A percentile compares a stretch with the other conserved stretches of the same genome.
Evolutionary conservation across 306 rosid genomes (phyloP).

Genomic region (Echinosophora koreensis): DNA sequence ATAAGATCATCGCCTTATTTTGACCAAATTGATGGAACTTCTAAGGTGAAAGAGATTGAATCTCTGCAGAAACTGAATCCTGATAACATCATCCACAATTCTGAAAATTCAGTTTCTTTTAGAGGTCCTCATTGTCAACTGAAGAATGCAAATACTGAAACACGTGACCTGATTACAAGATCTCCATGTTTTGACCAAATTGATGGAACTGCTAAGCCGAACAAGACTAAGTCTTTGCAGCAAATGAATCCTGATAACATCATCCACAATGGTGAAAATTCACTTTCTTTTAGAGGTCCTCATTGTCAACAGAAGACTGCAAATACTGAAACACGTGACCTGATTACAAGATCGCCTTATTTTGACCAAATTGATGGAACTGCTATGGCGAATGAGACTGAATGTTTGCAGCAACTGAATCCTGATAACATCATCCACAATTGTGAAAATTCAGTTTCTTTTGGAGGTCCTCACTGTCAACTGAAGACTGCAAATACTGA

Average conservation of each 20-base stretch:
- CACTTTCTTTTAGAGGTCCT: conserved; percentile 55
- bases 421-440: conserved; percentile 52
- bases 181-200: conserved; percentile 18
- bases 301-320: conserved; percentile 52
- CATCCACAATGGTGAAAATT: conserved; percentile 48
- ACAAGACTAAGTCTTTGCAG: conserved; percentile 61
- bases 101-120: too few relatives aligned
- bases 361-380: conserved; percentile 53
- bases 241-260: conserved; percentile 53
- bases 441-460: conserved; percentile 53
- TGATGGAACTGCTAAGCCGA: conserved; percentile 3
- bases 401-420: conserved; percentile 57
- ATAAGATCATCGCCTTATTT: conserved; percentile 45
- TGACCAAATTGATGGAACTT: neutral
- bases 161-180: conserved; percentile 46
- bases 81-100: too few relatives aligned
- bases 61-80: too few relatives aligned
- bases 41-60: neutral
- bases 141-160: conserved; percentile 56
- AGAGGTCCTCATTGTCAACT: conserved; percentile 49
- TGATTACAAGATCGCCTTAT: conserved; percentile 42
- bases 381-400: conserved; percentile 49
- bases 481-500: conserved; percentile 56
- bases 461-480: conserved; percentile 50
- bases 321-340: conserved; percentile 52